phyloP scores from a whole-genome alignment of 495 filamentous ascomycete genomes.

The Aspergillus bertholletiae region DNA sequence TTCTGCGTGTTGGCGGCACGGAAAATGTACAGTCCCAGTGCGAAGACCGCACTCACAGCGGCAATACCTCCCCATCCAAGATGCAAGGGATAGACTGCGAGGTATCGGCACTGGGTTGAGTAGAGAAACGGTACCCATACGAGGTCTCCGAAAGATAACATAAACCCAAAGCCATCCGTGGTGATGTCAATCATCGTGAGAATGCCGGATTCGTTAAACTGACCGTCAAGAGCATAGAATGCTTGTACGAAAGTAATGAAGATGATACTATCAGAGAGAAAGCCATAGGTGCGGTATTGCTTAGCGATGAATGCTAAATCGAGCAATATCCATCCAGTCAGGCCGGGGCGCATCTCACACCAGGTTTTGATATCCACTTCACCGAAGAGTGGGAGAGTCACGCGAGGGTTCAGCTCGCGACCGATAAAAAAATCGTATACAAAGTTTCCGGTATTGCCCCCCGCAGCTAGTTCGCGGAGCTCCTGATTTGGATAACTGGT shows the following conservation, averaged over 20 bases:
- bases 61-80: conserved; percentile 57
- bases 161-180: conserved; percentile 83
- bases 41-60: conserved; percentile 56
- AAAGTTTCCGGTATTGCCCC: conserved; percentile 70
- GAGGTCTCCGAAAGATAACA: conserved; percentile 83
- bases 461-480: conserved; percentile 66
- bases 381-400: conserved; percentile 61
- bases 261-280: conserved; percentile 74
- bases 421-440: conserved; percentile 91
- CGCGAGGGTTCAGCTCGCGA: conserved; percentile 82
- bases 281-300: conserved; percentile 73
- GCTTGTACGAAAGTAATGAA: conserved; percentile 68
- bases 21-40: conserved; percentile 75
- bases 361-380: conserved; percentile 80
- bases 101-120: conserved; percentile 71
- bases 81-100: conserved; percentile 68
- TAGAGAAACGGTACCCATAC: conserved; percentile 87
- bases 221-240: conserved; percentile 71
- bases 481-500: conserved; percentile 52
- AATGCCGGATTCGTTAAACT: conserved; percentile 74
- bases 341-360: conserved; percentile 77
- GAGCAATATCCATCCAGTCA: conserved; percentile 77
- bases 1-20: conserved; percentile 78
- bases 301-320: conserved; percentile 73
- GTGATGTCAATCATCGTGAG: conserved; percentile 88